These are phyloP conservation scores for Hanseniaspora sp. DNA, from an alignment of 1,139 yeast genomes.

Conservation along the genomic window DNA sequence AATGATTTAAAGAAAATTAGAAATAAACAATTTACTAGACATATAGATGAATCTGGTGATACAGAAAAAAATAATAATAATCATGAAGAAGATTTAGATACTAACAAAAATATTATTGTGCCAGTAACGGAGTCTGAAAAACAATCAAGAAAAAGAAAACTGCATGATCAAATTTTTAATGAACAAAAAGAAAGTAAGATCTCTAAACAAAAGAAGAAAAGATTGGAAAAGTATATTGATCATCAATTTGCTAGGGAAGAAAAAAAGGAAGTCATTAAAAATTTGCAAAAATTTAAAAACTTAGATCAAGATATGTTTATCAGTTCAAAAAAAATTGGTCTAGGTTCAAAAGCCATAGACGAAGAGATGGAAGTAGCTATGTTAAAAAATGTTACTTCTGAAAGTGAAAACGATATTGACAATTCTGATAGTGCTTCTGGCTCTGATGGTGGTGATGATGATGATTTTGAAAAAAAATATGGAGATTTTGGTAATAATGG, in stretches of 20 bases:
- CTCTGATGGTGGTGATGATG: constrained; percentile 25
- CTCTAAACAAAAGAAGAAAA: constrained; percentile 62
- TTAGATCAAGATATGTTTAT: constrained; percentile 60
- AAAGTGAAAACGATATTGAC: constrained; percentile 45
- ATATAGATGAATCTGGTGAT: constrained; percentile 30
- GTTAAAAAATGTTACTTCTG: constrained; percentile 35
- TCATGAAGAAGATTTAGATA: constrained; percentile 29
- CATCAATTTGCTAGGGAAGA: constrained; percentile 87
- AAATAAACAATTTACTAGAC: constrained; percentile 53
- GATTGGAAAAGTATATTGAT: constrained; percentile 67
- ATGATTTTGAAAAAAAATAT: constrained; percentile 26
- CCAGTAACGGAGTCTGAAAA: constrained; percentile 42
- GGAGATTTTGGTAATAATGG: constrained; percentile 24
- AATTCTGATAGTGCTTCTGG: constrained; percentile 22
- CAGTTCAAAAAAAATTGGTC: constrained; percentile 67
- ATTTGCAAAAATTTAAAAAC: constrained; percentile 52
- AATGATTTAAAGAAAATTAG: constrained; percentile 57
- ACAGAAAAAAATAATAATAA: constrained; percentile 19
- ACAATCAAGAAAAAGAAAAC: constrained; percentile 50
- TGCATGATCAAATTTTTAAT: constrained; percentile 46
- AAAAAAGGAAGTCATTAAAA: constrained; percentile 63
- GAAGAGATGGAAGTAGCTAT: constrained; percentile 70
- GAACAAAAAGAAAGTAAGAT: constrained; percentile 53
- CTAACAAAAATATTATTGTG: constrained; percentile 51
- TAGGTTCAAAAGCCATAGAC: constrained; percentile 58